Base-by-base conservation (phyloP, 306 rosid genomes). In the Prunus davidiana region DNA sequence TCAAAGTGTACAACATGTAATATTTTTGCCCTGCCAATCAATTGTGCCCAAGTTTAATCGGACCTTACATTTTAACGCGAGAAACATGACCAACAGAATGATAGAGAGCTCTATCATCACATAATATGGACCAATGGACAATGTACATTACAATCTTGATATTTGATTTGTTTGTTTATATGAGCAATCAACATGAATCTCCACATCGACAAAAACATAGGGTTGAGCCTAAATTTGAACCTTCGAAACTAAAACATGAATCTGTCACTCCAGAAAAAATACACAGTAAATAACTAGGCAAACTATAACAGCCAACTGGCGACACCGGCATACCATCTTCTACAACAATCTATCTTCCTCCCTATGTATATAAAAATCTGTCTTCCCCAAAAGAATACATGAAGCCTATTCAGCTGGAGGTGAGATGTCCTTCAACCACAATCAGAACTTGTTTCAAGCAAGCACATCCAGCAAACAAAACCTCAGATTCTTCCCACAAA, bases 271-370 rank as follows among this genome's bases (percentile, higher is more conserved):
- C 63, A 69, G 47, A 15, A 54, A 38, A 76, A 81, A 74, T 77
- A 73, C 80, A 76, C 51, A 79, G 20, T 80, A 70, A 67, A 71
- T 65, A 86, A 80, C 77, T 51, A 76, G 64, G 81, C 75, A 79
- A 67, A 79, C 76, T 81, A 81, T 72, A 83, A 51, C 63, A 22
- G 50, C 81, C 78, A 68, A 73, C 71, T 54, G 78, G 76, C 22
- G 76, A 77, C 85, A 67, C 62, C 50, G 56, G 76, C 28, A 83
- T 28, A 55, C 78, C 78, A 82, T 74, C 62, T 76, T 51, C 78
- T 63, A 82, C 82, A 83, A 85, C 80, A 74, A 70, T 65, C 70
- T 50, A 76, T 10, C 41, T 67, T 43, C 79, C 81, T 50, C 66
- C 79, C 83, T 66, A 75, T 5, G 75, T 66, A 22, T 76, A 79